A percentile compares a stretch with the other conserved stretches of the same genome.
Conservation (phyloP, 2,329 filamentous ascomycete genomes). For the Aureobasidium sp. region DNA sequence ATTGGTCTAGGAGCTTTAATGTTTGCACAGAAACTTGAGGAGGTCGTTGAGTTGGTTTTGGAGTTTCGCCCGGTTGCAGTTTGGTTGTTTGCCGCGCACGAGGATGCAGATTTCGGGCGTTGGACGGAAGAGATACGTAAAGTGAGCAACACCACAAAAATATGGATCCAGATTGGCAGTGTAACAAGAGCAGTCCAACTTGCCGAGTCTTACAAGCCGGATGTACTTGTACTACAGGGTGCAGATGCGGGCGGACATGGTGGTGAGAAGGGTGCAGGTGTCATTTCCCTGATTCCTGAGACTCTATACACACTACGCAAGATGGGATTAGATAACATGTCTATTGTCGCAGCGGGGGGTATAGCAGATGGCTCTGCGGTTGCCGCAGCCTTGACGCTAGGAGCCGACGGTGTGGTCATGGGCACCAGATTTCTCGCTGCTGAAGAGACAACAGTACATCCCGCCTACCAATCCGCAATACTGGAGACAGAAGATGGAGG, state of each 20-base stretch:
- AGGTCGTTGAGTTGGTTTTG: background rate
- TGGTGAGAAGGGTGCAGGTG: slow-evolving; percentile 57
- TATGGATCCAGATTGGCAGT: slow-evolving; percentile 69
- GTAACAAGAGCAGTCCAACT: slow-evolving; percentile 60
- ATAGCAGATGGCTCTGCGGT: slow-evolving; percentile 61
- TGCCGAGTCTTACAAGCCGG: slow-evolving; percentile 50
- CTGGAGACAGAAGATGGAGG: slow-evolving; percentile 56
- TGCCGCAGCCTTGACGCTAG: slow-evolving; percentile 57
- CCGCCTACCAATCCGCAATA: slow-evolving; percentile 52
- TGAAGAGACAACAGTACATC: slow-evolving; percentile 48
- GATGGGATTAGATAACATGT: slow-evolving; percentile 16
- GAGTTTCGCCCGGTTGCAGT: slow-evolving; percentile 31
- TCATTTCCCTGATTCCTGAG: slow-evolving; percentile 66
- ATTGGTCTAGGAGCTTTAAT: slow-evolving; percentile 7
- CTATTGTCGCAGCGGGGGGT: slow-evolving; percentile 59
- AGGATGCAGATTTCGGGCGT: slow-evolving; percentile 39
- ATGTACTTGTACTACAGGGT: slow-evolving; percentile 68
- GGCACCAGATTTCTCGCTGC: slow-evolving; percentile 69
- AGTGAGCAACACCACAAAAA: slow-evolving; percentile 40
- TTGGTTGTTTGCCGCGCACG: slow-evolving; percentile 71
- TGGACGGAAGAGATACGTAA: slow-evolving; percentile 35
- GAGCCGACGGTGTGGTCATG: slow-evolving; percentile 60
- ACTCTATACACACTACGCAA: slow-evolving; percentile 50
- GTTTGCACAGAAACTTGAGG: slow-evolving; percentile 10
- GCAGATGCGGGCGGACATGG: slow-evolving; percentile 72